phyloP scores from a whole-genome alignment of 2,329 filamentous ascomycete species.

The Cladosporium sp. region DNA sequence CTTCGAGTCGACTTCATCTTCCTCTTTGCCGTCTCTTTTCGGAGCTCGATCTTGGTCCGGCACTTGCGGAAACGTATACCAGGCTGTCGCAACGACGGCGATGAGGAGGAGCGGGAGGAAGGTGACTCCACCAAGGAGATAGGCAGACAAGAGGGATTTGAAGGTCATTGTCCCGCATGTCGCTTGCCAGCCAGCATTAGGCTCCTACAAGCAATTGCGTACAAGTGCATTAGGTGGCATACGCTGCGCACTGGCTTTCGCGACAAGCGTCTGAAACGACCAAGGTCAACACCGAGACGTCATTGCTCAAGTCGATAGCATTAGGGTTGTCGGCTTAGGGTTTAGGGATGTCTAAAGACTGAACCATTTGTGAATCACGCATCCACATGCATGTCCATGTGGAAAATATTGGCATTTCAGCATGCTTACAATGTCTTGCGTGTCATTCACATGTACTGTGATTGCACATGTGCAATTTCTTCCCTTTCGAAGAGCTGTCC shows the following conservation, averaged over 20 bases:
- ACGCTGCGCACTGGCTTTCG: background rate
- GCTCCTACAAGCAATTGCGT: background rate
- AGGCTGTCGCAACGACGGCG: constrained; percentile 64
- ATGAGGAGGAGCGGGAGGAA: constrained; percentile 73
- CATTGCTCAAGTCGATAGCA: background rate
- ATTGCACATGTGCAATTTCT: background rate
- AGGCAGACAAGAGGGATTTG: constrained; percentile 66
- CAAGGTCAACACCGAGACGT: constrained; percentile 3
- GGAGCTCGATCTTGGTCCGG: background rate
- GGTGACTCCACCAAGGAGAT: constrained; percentile 83
- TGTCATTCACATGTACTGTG: background rate
- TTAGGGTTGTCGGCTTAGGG: background rate
- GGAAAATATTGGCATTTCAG: background rate
- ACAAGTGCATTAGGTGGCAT: constrained; percentile 1
- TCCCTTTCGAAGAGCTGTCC: background rate
- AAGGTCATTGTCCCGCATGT: constrained; percentile 38
- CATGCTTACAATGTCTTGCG: background rate
- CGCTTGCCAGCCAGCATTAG: constrained; percentile 8
- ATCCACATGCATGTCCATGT: background rate
- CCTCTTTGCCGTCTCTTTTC: constrained; percentile 17
- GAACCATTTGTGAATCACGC: background rate
- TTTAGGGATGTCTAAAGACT: background rate
- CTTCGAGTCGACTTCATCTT: constrained; percentile 6
- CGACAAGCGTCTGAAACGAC: background rate
- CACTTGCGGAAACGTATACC: constrained; percentile 57